Evolutionary conservation across 768 basidiomycete species (phyloP), one percentile per base, ranked within the genome.

Genomic region (Coprinopsis strossmayeri): DNA sequence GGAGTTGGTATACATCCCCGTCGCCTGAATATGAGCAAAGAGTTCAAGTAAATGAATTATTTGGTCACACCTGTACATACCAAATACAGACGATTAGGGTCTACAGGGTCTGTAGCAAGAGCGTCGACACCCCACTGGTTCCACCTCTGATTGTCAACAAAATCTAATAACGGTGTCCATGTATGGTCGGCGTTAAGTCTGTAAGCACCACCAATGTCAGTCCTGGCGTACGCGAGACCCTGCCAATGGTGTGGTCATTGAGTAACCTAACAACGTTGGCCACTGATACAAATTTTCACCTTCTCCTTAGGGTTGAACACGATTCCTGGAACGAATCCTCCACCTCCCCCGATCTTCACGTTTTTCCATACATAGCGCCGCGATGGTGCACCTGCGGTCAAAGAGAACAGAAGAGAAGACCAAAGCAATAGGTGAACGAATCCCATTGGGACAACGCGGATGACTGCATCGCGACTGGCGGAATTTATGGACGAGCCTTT

Each of bases 121-220:
- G 81, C 78, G 55, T 81, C 79, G 17, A 76, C 69, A 20, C 79
- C 78, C 78, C 77, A 81, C 52, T 78, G 74, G 46, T 78, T 73
- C 81, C 81, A 82, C 39, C 68, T 59, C 11, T 68, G 52, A 53
- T 72, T 55, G 56, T 62, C 67, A 4, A 66, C 69, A 53, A 78
- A 82, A 56, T 83, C 82, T 30, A 81, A 65, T 18, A 83, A 63
- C 34, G 81, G 79, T 0, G 77, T 78, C 82, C 82, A 83, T 1
- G 77, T 64, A 45, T 79, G 75, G 55, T 81, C 76, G 1, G 77
- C 34, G 57, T 83, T 82, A 57, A 84, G 62, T 56, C 70, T 78
- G 62, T 83, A 82, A 18, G 77, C 79, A 23, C 80, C 81, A 46
- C 81, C 81, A 30, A 84, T 81, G 60, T 83, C 82, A 7, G 81